Conservation (phyloP, 805 yeast genomes). For the Metschnikowia shivogae region DNA sequence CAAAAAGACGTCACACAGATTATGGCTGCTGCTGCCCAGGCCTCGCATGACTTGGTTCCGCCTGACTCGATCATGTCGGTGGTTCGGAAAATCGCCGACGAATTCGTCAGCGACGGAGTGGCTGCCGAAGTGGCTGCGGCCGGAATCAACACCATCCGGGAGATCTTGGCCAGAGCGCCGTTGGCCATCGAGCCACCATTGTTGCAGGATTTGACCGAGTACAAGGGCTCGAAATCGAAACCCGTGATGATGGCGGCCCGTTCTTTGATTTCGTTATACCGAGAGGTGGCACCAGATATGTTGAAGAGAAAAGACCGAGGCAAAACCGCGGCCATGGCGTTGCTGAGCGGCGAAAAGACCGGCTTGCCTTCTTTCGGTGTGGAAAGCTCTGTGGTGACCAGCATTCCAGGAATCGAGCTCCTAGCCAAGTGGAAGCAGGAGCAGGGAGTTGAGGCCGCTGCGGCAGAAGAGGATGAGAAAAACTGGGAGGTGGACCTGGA, state of each 20-base stretch:
- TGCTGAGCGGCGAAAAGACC: slow-evolving; percentile 54
- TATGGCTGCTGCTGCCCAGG: slow-evolving; percentile 96
- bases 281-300: slow-evolving; percentile 98
- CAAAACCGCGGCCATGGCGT: slow-evolving; percentile 79
- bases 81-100: slow-evolving; percentile 91
- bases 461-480: slow-evolving; percentile 46
- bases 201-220: slow-evolving; percentile 84
- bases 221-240: slow-evolving; percentile 90
- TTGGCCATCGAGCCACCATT: slow-evolving; percentile 85
- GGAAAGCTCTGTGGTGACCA: slow-evolving; percentile 56
- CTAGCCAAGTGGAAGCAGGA: slow-evolving; percentile 80
- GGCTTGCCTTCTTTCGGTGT: slow-evolving; percentile 65
- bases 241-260: slow-evolving; percentile 94
- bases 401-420: slow-evolving; percentile 88
- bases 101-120: slow-evolving; percentile 97
- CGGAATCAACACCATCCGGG: slow-evolving; percentile 93
- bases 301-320: slow-evolving; percentile 87
- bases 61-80: slow-evolving; percentile 83
- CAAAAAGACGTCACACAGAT: slow-evolving; percentile 92
- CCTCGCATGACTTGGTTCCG: slow-evolving; percentile 94
- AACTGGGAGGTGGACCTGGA: slow-evolving; percentile 62
- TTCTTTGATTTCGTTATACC: slow-evolving; percentile 74
- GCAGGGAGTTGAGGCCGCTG: slow-evolving; percentile 50
- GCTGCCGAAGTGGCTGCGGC: slow-evolving; percentile 98
- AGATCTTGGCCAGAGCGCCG: slow-evolving; percentile 89